phyloP scores from a whole-genome alignment of 129 eudicot species.

The Saposhnikovia divaricata region DNA sequence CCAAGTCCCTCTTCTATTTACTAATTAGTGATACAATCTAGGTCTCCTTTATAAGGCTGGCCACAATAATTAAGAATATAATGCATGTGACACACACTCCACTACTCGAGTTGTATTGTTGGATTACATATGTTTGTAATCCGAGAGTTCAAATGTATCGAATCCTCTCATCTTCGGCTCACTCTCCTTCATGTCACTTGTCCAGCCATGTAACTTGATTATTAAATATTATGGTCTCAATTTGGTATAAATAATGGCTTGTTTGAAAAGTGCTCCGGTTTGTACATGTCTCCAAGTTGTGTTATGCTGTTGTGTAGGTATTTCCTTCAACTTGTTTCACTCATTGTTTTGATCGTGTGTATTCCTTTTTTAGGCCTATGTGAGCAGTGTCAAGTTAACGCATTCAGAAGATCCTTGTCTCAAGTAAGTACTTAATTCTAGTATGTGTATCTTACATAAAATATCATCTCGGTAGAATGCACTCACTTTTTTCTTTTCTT shows the following conservation, averaged over 20 bases:
- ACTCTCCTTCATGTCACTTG: too few species aligned
- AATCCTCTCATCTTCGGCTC: too few species aligned
- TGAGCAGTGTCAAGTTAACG: slow-evolving; percentile 68
- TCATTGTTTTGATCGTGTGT: neutral
- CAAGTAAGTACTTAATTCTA: slow-evolving; percentile 34
- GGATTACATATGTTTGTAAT: neutral
- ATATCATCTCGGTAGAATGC: neutral
- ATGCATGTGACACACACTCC: neutral
- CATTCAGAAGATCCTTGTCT: slow-evolving; percentile 82
- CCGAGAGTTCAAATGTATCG: too few species aligned
- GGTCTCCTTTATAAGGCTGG: too few species aligned
- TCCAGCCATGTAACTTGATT: neutral
- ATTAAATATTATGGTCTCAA: neutral
- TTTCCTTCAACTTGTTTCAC: neutral
- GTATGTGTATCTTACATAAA: neutral
- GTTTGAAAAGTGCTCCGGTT: neutral
- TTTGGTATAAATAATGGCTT: neutral
- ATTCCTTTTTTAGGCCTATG: slow-evolving; percentile 56
- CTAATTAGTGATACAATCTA: too few species aligned
- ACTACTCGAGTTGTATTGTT: neutral
- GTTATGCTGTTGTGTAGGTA: neutral
- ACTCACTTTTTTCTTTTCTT: neutral
- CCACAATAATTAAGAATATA: neutral
- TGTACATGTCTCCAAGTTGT: neutral
- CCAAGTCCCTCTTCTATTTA: too few species aligned